Evolutionary conservation across 2,329 filamentous ascomycete genomes (phyloP), one percentile per base, ranked within the genome.

Genomic region (Beauveria medogensis): DNA sequence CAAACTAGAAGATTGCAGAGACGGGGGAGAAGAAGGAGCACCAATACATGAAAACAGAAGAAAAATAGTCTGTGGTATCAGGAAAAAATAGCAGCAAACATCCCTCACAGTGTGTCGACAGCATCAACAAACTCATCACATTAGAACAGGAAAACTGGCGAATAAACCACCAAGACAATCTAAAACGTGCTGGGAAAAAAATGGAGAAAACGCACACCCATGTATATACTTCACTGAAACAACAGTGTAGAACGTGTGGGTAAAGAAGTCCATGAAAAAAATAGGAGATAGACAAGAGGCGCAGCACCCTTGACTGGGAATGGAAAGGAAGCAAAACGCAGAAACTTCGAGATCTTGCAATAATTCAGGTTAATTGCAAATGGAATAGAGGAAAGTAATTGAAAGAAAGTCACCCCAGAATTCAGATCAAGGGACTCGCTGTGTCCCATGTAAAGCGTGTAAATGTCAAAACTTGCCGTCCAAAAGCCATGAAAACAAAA

Each of bases 1-100:
- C 28, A 60, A 60, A 54, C n/a, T 48, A 54, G 4, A 48, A 67
- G 63, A 67, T 70, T 67, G 62, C 67, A 67, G 64, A 67, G 67
- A 67, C 30, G 40, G 50, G 24, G 20, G 43, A 55, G 41, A 37
- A 47, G 62, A 65, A 57, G 10, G 30, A 34, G n/a, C n/a, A 24
- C 30, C 12, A 44, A 51, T 20, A 24, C 7, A 50, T 37, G 9
- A 57, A 57, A 10, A 22, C 63, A 55, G 65, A 67, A 47, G 51
- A 30, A 22, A 22, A 37, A 40, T 53, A 59, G 48, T 54, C 62
- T 62, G 62, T 63, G 64, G 60, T 60, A 48, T 64, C 62, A 65
- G 50, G 57, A 22, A 58, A 63, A 59, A 59, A 61, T 58, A 52
- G 58, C n/a, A 37, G 47, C 60, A 28, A 22, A 37, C 16, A 37